A percentile compares a stretch with the other conserved stretches of the same genome.
Evolutionary conservation across 176 grass and related monocot genomes (phyloP).

Genomic region (Paspalum vaginatum): DNA sequence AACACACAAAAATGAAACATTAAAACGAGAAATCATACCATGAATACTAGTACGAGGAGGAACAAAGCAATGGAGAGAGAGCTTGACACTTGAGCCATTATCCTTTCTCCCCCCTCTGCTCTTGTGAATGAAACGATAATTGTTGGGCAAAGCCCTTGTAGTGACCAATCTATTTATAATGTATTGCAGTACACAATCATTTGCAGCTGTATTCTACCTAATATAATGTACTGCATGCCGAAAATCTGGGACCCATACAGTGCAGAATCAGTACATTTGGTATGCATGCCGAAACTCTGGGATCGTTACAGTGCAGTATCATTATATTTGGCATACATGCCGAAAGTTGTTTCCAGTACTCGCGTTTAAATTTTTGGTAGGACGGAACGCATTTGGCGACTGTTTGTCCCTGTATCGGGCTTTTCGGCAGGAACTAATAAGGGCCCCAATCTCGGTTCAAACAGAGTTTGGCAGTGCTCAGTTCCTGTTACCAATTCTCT

Average conservation of each 20-base stretch:
- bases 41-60: conserved; percentile 21
- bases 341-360: not conserved
- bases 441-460: not conserved
- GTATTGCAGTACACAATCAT: not conserved
- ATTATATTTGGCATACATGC: not conserved
- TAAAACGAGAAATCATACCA: conserved; percentile 21
- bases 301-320: not conserved
- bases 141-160: not conserved
- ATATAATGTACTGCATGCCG: not conserved
- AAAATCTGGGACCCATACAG: not conserved
- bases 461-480: not conserved
- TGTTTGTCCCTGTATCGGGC: too few relatives aligned
- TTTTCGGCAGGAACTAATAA: not conserved
- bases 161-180: conserved; percentile 1
- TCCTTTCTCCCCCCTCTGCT: conserved; percentile 11
- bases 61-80: conserved; percentile 16
- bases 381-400: too few relatives aligned
- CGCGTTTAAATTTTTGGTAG: not conserved
- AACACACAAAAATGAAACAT: not conserved
- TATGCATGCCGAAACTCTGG: not conserved
- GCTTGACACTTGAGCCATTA: conserved; percentile 10
- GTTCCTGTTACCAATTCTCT: too few relatives aligned
- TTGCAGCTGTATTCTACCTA: not conserved
- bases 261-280: not conserved
- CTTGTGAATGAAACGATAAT: not conserved